Base-by-base conservation (phyloP, 257 asterid genomes). In the Fraxinus excelsior region DNA sequence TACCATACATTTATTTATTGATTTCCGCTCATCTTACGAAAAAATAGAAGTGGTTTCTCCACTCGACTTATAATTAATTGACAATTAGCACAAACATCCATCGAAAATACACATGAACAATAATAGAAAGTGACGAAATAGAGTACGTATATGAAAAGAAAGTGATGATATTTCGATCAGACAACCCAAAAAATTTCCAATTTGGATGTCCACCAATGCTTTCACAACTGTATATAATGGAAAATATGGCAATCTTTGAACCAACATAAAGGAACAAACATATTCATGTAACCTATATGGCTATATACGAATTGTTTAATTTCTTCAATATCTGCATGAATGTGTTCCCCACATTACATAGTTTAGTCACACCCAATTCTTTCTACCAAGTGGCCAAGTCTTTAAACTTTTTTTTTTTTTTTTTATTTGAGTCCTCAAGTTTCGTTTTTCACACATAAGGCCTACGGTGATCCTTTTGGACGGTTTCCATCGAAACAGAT, bases 261-360 rank as follows among this genome's bases (percentile, higher is more conserved):
- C 74, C 77, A 71, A 77, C 64, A 35, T 75, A 84, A 74, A 75
- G 32, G 65, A 68, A 72, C 66, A 74, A 79, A 79, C 74, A 80
- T 74, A 79, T 64, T 74, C 74, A 74, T 74, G 37, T 69, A 71
- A 67, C 76, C 82, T 40, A 74, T 80, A 23, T 75, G 72, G 68
- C 73, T 77, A 42, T 77, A 51, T 23, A 31, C 67, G 34, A 58
- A 49, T 40, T 68, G 3, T 72, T 80, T 51, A 32, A 51, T 75
- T 76, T 74, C 31, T 88, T 85, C 91, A 88, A 89, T 78, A 84
- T 75, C 53, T 84, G 88, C 89, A 89, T 89, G 85, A 92, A 86
- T 87, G 78, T 89, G 97, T 84, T 76, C 88, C 88, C 90, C 96
- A 82, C 90, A 88, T 75, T 90, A 49, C 72, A 53, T 78, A 87